Conservation (phyloP, 2,329 filamentous ascomycete genomes). For the Alternaria infectoria region DNA sequence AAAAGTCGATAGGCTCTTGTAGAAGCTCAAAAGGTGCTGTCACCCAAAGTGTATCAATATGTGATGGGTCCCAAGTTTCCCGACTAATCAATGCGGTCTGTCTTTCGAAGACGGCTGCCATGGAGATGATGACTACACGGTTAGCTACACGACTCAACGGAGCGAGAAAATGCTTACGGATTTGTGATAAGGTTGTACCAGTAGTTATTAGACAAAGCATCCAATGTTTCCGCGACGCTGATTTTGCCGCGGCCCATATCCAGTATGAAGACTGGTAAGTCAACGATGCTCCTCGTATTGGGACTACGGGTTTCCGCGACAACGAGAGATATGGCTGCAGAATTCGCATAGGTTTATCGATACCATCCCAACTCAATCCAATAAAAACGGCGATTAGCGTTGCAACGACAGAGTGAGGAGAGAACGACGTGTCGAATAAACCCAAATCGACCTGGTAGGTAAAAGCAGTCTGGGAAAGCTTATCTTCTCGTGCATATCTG, state of each 20-base stretch:
- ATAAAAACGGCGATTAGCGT: background rate
- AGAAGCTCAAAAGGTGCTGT: background rate
- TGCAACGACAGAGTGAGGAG: background rate
- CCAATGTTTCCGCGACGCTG: background rate
- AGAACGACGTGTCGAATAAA: background rate
- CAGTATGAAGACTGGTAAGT: background rate
- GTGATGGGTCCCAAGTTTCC: background rate
- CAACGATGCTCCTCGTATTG: background rate
- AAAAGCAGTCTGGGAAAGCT: background rate
- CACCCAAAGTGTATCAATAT: background rate
- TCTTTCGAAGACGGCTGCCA: background rate
- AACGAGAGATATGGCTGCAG: background rate
- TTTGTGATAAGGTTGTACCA: background rate
- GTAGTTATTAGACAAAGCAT: background rate
- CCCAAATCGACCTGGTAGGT: background rate
- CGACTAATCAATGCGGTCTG: background rate
- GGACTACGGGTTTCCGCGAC: background rate
- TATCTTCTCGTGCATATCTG: background rate
- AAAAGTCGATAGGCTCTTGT: background rate
- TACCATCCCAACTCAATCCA: background rate
- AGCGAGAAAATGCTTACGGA: background rate
- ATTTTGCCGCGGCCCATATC: background rate
- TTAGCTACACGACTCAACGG: background rate
- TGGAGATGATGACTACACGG: background rate
- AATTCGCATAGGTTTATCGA: background rate